These are phyloP conservation scores for Leishmania lainsoni DNA, from an alignment of 208 protist species.

Conservation along the genomic window DNA sequence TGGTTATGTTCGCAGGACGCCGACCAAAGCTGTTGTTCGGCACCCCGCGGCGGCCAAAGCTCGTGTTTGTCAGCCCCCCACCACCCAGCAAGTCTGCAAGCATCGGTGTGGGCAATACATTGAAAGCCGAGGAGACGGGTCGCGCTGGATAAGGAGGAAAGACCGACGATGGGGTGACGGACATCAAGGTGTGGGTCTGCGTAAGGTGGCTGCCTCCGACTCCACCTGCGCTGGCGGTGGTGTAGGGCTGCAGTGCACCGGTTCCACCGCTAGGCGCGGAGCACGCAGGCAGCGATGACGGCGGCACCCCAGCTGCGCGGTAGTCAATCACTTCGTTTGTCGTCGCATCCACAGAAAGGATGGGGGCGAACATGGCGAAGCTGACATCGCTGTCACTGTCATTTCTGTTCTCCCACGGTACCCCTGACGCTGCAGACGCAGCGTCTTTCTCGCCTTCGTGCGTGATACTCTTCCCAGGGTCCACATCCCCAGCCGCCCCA, in stretches of 20 bases:
- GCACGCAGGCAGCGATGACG: too few species aligned
- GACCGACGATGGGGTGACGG: neutral
- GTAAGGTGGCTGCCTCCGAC: neutral
- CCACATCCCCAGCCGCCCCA: neutral
- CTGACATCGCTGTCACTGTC: constrained; percentile 1
- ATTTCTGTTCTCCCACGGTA: neutral
- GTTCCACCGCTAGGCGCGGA: neutral
- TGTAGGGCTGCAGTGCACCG: neutral
- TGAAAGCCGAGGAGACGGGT: constrained; percentile 14
- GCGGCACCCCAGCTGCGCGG: constrained; percentile 8
- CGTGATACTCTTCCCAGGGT: neutral
- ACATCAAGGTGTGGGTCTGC: constrained; percentile 6
- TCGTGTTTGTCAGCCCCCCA: constrained; percentile 26
- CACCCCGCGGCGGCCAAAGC: constrained; percentile 31
- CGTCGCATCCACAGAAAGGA: constrained; percentile 32
- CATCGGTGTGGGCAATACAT: constrained; percentile 26
- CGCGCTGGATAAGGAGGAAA: constrained; percentile 17
- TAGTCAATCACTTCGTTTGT: constrained; percentile 44
- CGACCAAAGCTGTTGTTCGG: constrained; percentile 26
- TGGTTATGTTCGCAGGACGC: constrained; percentile 1
- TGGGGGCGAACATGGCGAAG: constrained; percentile 38
- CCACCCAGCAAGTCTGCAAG: constrained; percentile 29
- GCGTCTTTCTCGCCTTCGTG: neutral
- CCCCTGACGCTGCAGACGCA: neutral
- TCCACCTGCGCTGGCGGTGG: neutral